phyloP scores from a whole-genome alignment of 2,329 filamentous ascomycete species.

The Emmonsia crescens region DNA sequence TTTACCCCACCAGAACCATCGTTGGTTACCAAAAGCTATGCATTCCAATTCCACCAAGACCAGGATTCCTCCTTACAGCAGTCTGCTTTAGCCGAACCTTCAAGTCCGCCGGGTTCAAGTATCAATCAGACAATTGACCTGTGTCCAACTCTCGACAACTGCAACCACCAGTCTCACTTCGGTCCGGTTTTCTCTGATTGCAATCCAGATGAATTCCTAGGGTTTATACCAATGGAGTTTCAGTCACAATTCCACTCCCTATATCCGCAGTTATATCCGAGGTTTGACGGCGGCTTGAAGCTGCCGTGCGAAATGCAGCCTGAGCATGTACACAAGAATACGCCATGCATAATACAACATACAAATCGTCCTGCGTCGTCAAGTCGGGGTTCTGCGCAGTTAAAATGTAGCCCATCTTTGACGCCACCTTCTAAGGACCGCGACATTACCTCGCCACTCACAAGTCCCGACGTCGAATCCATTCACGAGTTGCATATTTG shows the following conservation, averaged over 20 bases:
- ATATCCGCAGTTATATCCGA: conserved; percentile 23
- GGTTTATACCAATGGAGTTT: conserved; percentile 15
- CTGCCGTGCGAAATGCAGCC: conserved; percentile 13
- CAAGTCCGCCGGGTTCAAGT: background rate
- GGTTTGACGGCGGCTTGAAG: conserved; percentile 21
- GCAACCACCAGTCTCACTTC: conserved; percentile 6
- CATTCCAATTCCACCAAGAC: conserved; percentile 11
- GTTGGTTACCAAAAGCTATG: background rate
- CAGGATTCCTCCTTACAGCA: background rate
- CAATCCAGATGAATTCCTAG: conserved; percentile 16
- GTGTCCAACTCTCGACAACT: conserved; percentile 20
- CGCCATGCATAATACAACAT: background rate
- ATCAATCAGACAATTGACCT: conserved; percentile 28
- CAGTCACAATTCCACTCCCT: conserved; percentile 24
- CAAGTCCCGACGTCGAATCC: conserved; percentile 25
- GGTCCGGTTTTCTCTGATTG: conserved; percentile 1
- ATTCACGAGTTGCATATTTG: conserved; percentile 29
- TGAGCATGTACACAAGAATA: conserved; percentile 15
- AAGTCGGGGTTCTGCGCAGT: background rate
- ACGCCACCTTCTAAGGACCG: conserved; percentile 28
- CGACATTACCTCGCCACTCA: conserved; percentile 25
- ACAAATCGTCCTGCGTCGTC: background rate
- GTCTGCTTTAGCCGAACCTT: background rate
- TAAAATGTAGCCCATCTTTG: conserved; percentile 21
- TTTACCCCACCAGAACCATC: conserved; percentile 7